Conservation (phyloP, 176 grass and related monocot species). For the Oryza punctata region DNA sequence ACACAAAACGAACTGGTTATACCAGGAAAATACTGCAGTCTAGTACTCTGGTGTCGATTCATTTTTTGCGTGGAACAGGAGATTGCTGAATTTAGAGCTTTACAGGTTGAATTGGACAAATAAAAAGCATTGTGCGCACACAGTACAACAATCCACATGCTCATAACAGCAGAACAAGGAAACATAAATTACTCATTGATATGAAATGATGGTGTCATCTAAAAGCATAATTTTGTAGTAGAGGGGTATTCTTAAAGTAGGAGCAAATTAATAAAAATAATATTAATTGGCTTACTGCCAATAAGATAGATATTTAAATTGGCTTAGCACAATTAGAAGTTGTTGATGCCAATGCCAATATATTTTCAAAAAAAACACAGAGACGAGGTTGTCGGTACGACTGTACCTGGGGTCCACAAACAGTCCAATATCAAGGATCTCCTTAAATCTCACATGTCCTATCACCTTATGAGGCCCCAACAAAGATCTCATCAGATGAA, state of each 20-base stretch:
- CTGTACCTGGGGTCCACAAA: conserved; percentile 72
- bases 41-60: background rate
- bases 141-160: background rate
- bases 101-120: background rate
- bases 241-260: background rate
- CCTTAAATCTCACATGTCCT: conserved; percentile 64
- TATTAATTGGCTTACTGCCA: background rate
- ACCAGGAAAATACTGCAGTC: background rate
- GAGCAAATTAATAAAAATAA: background rate
- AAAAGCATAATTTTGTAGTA: background rate
- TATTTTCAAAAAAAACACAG: background rate
- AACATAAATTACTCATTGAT: background rate
- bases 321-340: background rate
- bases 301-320: background rate
- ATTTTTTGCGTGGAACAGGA: conserved; percentile 13
- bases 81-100: conserved; percentile 12
- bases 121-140: background rate
- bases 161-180: background rate
- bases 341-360: background rate
- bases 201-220: background rate
- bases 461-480: conserved; percentile 43
- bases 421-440: conserved; percentile 62
- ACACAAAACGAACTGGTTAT: conserved; percentile 1
- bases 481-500: conserved; percentile 64
- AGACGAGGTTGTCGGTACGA: conserved; percentile 33